Base-by-base conservation (phyloP, 23 red algal genomes). In the Gracilaria gracilis region DNA sequence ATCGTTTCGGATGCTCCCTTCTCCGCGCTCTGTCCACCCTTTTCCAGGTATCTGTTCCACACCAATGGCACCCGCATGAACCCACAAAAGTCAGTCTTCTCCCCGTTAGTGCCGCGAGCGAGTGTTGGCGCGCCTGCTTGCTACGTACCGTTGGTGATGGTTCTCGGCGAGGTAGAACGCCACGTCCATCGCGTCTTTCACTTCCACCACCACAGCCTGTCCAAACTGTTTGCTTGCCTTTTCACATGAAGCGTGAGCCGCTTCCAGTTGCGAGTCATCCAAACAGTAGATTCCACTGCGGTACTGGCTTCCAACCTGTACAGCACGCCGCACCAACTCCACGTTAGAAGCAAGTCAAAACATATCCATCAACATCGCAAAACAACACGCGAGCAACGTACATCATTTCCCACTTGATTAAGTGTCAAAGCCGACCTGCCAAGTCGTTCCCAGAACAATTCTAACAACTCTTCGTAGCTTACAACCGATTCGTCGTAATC, bases 381-480 rank as follows among this genome's bases (percentile, higher is more conserved):
- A 67, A 25, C 42, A 48, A 31, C 8, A 11, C 32, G 24, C 27
- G 9, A 69, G 2, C 11, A 51, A 82, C 79, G 0, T 82, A 82
- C 80, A 39, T 96, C 94, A 62, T 91, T 88, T 9, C 94, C 94
- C 33, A 83, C 83, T 62, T 93, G 81, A 58, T 96, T 81, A 32
- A 88, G 67, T 50, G 89, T 92, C 74, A 88, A 59, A 5, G 94
- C 88, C 11, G 59, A 74, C 35, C 42, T 42, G 78, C 88, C 90
- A 12, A 94, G 37, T 24, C 91, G 42, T 55, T 82, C 31, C 87
- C 87, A 96, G 66, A 92, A 96, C 19, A 91, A 44, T 36, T 96
- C 54, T 39, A 96, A 15, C 51, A 96, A 36, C 28, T 91, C 44
- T 15, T 86, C 55, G 67, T 87, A 92, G 16, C 76, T 85, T 36